Conservation (phyloP, 2,329 filamentous ascomycete species). For the Calonectria leucothoes region DNA sequence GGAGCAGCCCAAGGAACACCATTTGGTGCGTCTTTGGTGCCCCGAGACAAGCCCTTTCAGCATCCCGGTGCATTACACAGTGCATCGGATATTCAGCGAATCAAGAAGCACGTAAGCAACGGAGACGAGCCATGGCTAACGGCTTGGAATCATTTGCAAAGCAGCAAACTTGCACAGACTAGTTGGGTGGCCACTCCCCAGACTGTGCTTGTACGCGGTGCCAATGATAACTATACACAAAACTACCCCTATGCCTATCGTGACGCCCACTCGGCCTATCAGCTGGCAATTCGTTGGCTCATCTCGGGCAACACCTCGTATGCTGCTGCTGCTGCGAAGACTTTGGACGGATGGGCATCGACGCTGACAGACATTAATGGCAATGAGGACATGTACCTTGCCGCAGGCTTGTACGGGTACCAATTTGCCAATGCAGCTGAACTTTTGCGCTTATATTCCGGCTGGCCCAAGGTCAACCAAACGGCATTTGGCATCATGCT, state of each 20-base stretch:
- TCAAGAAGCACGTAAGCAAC: background rate
- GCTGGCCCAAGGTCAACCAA: slow-evolving; percentile 40
- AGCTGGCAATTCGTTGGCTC: slow-evolving; percentile 49
- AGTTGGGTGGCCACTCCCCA: slow-evolving; percentile 4
- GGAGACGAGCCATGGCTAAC: slow-evolving; percentile 8
- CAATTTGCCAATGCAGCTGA: slow-evolving; percentile 59
- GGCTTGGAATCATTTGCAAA: slow-evolving; percentile 8
- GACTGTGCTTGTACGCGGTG: slow-evolving; percentile 5
- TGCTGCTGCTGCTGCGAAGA: slow-evolving; percentile 50
- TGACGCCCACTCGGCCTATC: slow-evolving; percentile 13
- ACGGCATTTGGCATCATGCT: slow-evolving; percentile 16
- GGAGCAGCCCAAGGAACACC: background rate
- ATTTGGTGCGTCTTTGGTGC: background rate
- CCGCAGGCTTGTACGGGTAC: slow-evolving; percentile 56
- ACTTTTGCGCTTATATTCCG: slow-evolving; percentile 48
- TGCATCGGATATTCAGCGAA: background rate
- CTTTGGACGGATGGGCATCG: slow-evolving; percentile 52
- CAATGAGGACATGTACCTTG: slow-evolving; percentile 50
- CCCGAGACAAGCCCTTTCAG: background rate
- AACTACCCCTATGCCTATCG: slow-evolving; percentile 14
- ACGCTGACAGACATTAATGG: slow-evolving; percentile 50
- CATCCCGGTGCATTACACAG: slow-evolving; percentile 15
- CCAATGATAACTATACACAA: background rate
- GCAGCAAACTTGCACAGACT: background rate
- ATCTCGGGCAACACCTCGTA: slow-evolving; percentile 49